Percentiles rank a stretch among this genome's conserved stretches.
Conservation (phyloP, 140 eudicot species). For the Eryngium alpinum region DNA sequence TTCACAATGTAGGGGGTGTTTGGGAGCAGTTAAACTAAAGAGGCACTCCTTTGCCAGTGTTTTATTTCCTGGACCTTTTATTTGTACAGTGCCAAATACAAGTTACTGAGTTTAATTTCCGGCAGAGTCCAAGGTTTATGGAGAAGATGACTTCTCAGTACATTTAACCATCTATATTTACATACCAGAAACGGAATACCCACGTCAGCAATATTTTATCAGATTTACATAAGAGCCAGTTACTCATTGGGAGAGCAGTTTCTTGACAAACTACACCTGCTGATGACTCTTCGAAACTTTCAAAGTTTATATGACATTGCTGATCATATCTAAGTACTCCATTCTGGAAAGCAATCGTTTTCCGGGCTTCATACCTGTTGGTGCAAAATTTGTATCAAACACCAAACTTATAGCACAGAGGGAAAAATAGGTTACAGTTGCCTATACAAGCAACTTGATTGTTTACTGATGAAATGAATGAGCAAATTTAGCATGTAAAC, state of each 20-base stretch:
- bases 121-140: neutral
- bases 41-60: too few relatives aligned
- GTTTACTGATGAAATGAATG: neutral
- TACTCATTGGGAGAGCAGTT: neutral
- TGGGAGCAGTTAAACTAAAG: too few relatives aligned
- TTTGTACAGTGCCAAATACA: neutral
- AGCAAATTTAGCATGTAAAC: neutral
- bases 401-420: neutral
- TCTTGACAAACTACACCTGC: neutral
- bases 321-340: neutral
- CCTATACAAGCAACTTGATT: neutral
- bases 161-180: neutral
- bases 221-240: neutral
- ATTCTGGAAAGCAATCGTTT: neutral
- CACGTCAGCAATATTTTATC: too few relatives aligned
- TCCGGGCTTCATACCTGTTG: neutral
- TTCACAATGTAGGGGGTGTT: neutral
- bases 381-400: neutral
- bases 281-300: conserved; percentile 2
- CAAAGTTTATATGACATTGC: too few relatives aligned
- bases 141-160: neutral
- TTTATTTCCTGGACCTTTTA: too few relatives aligned
- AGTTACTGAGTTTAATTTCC: too few relatives aligned
- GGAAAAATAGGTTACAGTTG: neutral
- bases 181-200: too few relatives aligned